Evolutionary conservation across 2,329 filamentous ascomycete genomes (phyloP).

Genomic region (Scytalidium lignicola): DNA sequence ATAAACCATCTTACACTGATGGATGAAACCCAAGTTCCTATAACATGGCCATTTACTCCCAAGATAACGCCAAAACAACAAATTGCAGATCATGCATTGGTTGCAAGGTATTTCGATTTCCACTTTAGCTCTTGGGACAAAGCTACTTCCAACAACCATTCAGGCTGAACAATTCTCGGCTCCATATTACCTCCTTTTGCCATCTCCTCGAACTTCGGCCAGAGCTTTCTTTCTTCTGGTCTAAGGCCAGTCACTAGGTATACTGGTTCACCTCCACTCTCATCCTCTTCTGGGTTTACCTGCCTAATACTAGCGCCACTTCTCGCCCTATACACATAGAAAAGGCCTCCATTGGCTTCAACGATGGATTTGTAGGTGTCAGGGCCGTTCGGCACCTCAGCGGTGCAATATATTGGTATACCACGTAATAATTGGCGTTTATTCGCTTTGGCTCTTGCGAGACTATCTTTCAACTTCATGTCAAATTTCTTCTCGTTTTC

Average conservation of each 20-base stretch:
- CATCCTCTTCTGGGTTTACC: constrained; percentile 56
- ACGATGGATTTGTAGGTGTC: constrained; percentile 85
- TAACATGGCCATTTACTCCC: constrained; percentile 2
- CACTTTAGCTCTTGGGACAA: constrained; percentile 81
- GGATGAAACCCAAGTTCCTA: neutral
- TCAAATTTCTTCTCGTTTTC: constrained; percentile 67
- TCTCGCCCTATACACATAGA: constrained; percentile 70
- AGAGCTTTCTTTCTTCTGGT: constrained; percentile 65
- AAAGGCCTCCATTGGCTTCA: constrained; percentile 81
- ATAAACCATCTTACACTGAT: neutral
- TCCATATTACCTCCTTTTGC: constrained; percentile 73
- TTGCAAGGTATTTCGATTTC: constrained; percentile 52
- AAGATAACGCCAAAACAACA: constrained; percentile 1
- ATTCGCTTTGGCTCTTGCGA: constrained; percentile 69
- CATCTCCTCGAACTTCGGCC: constrained; percentile 76
- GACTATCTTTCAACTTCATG: constrained; percentile 63
- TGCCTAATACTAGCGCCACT: constrained; percentile 62
- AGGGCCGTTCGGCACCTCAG: constrained; percentile 69
- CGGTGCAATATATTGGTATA: constrained; percentile 79
- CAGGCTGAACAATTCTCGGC: constrained; percentile 73
- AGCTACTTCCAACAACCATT: constrained; percentile 86
- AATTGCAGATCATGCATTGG: constrained; percentile 5
- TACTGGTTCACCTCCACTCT: constrained; percentile 62
- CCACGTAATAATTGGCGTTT: constrained; percentile 69
- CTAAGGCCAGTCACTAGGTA: constrained; percentile 73